A percentile compares a stretch with the other conserved stretches of the same genome.
phyloP scores from a whole-genome alignment of 805 yeast species.

The Teunomyces barrocoloradensis region DNA sequence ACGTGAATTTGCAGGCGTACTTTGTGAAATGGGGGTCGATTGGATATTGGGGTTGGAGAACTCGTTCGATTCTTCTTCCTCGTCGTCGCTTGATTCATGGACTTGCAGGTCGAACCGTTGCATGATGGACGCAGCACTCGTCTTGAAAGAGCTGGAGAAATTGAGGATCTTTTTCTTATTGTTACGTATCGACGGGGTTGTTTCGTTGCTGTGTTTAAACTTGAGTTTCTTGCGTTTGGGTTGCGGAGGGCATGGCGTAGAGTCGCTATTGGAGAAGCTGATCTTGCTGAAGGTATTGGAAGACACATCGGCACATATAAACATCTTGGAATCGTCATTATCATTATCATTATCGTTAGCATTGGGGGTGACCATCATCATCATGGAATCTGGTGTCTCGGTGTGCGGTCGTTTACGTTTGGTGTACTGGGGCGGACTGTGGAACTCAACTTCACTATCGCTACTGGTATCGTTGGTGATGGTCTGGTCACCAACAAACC shows the following conservation, averaged over 20 bases:
- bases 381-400: slow-evolving; percentile 25
- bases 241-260: slow-evolving; percentile 44
- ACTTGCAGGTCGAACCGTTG: slow-evolving; percentile 14
- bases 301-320: slow-evolving; percentile 15
- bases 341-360: slow-evolving; percentile 7
- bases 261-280: slow-evolving; percentile 36
- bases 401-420: slow-evolving; percentile 24
- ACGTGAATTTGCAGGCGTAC: slow-evolving; percentile 42
- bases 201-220: slow-evolving; percentile 18
- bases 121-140: slow-evolving; percentile 18
- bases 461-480: slow-evolving; percentile 21
- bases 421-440: slow-evolving; percentile 21
- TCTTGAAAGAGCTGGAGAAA: slow-evolving; percentile 30
- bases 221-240: slow-evolving; percentile 36
- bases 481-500: slow-evolving; percentile 26
- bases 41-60: slow-evolving; percentile 2
- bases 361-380: slow-evolving; percentile 24
- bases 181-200: slow-evolving; percentile 21
- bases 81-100: slow-evolving; percentile 8
- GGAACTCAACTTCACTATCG: slow-evolving; percentile 7
- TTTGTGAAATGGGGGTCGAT: slow-evolving; percentile 41
- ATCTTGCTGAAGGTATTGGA: slow-evolving; percentile 15
- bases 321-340: slow-evolving; percentile 14
- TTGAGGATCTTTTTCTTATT: slow-evolving; percentile 25
- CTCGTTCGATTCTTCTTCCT: slow-evolving; percentile 4